Base-by-base conservation (phyloP, 306 rosid species). In the Prosopis cineraria region DNA sequence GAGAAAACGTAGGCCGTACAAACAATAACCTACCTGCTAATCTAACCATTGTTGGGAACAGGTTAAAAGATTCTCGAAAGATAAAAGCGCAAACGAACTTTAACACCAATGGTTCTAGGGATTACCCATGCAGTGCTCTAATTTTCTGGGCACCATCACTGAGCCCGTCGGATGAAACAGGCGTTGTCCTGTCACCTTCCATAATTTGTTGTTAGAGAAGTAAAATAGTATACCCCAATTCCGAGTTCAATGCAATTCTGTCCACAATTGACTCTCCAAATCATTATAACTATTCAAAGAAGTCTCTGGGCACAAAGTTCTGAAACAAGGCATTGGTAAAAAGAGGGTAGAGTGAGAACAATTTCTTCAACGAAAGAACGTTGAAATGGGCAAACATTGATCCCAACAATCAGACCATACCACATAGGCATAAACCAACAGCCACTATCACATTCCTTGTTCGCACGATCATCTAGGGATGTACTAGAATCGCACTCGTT, bases 101-200 rank as follows among this genome's bases (percentile, higher is more conserved):
- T 14, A 48, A 41, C n/a, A 73, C 43, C 2, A 73, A 73, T 62
- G 40, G 59, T 62, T 55, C 74, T 20, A 39, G 58, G 48, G 80
- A 79, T 85, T 91, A 93, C 98, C 98, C 94, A 10, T 91, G 96
- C 64, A 83, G 75, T 50, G 88, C 82, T 83, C 91, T 89, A 29
- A 72, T 66, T 76, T 74, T 90, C 87, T 82, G 91, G 75, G 78
- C 59, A 56, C 77, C 74, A 66, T 88, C 93, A 53, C 75, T 67
- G 3, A 75, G 77, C 75, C 82, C 91, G 71, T 84, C 88, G 1
- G 85, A 70, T 67, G 93, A 81, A 82, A 85, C 86, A 73, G 88
- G 82, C 66, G 47, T 60, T 76, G 79, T 74, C 73, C 39, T 73
- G 45, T 91, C 91, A 88, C 88, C 59, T 66, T 87, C 94, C 98